phyloP scores from a whole-genome alignment of 2,329 filamentous ascomycete species.

The Fusarium brachygibbosum region DNA sequence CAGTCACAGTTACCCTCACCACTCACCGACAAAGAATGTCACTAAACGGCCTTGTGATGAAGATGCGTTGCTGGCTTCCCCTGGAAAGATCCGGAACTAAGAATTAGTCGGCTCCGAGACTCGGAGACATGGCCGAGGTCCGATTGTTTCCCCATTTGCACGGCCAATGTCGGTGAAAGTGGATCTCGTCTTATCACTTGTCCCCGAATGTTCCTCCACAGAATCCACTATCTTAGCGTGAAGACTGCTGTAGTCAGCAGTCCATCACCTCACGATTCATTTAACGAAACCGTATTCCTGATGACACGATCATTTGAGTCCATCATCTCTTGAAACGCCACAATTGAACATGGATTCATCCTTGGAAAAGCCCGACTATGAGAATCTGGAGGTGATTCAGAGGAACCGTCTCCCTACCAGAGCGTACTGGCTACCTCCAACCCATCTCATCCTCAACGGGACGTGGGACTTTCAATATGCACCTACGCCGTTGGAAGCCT shows the following conservation, averaged over 20 bases:
- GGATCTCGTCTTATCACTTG: conserved; percentile 3
- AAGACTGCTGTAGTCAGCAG: neutral
- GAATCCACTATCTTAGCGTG: neutral
- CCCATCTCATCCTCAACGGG: conserved; percentile 19
- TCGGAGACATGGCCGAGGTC: neutral
- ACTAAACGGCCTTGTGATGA: too few species aligned
- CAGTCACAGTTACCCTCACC: fast-evolving
- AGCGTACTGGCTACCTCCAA: conserved; percentile 23
- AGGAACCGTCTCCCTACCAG: conserved; percentile 11
- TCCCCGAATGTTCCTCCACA: conserved; percentile 7
- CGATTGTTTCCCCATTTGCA: neutral
- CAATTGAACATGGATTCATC: fast-evolving
- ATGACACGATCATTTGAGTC: too few species aligned
- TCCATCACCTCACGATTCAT: neutral
- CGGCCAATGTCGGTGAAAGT: conserved; percentile 25
- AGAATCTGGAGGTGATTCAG: conserved; percentile 20
- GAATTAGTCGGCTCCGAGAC: neutral
- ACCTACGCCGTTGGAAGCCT: neutral
- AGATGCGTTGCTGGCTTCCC: neutral
- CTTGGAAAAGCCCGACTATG: conserved; percentile 15
- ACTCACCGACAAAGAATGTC: neutral
- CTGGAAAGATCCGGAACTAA: neutral
- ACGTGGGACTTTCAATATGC: conserved; percentile 26
- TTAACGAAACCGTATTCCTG: neutral
- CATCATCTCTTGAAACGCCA: fast-evolving